Evolutionary conservation across 2,329 filamentous ascomycete species (phyloP), one percentile per base, ranked within the genome.

Genomic region (Xenosphaeropsis pyriputrescens): DNA sequence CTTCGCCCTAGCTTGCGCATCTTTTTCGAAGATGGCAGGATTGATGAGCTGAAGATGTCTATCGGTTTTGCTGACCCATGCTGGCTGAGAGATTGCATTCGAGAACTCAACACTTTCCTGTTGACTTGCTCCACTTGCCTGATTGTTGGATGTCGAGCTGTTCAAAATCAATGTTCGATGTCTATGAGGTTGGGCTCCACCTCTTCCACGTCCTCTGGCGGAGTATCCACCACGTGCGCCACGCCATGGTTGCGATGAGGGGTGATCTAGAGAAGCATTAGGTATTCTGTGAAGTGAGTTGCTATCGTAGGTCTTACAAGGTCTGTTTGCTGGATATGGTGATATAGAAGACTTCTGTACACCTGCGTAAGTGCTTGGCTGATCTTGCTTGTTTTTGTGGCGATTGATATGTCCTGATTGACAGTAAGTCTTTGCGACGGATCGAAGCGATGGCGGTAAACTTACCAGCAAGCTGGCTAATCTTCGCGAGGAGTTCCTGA

Each of bases 1-100:
- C 50, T 75, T 79, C 8, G 72, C 63, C 33, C 82, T 72, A 19
- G 71, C 70, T 52, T 83, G 72, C 9, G 70, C 67, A 42, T 85
- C 77, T 54, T 84, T 79, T 45, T 86, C 77, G 54, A 80, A 91
- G 1, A 89, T 72, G 13, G 74, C 72, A 15, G 79, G 73, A 53
- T 89, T 93, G 58, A 93, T 91, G 31, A 93, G 63, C 56, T 93
- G 84, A 53, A 83, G 72, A 53, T 88, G 82, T 36, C 80, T 79
- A 54, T 83, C 82, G 36, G 67, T 79, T 53, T 78, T 82, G 5
- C 76, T 72, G 32, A 91, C 71, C 75, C 80, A 89, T 3, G 72
- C 59, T 39, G 56, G 57, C 17, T 30, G 43, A 22, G 18, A 33
- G 12, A 15, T 26, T 13, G 18, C 26, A 31, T 29, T 31, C 6